Evolutionary conservation across 176 grass and related monocot species (phyloP).

Genomic region (Puccinellia tenuiflora): DNA sequence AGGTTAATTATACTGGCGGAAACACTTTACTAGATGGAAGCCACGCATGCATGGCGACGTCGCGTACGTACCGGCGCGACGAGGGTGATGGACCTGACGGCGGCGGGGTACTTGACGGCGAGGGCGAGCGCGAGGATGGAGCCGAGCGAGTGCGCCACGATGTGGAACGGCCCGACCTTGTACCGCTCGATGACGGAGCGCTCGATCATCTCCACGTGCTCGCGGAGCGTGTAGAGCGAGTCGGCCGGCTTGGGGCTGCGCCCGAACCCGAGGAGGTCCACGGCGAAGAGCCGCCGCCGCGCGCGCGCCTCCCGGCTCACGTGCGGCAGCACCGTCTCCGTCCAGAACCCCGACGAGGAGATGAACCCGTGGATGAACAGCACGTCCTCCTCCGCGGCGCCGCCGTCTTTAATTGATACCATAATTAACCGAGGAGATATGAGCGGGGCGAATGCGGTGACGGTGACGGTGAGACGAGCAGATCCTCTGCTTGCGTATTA

Average conservation of each 20-base stretch:
- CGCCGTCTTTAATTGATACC: slow-evolving; percentile 18
- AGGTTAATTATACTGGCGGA: background rate
- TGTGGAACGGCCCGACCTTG: slow-evolving; percentile 53
- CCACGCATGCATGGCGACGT: background rate
- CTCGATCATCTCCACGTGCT: slow-evolving; percentile 75
- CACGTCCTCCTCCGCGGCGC: slow-evolving; percentile 45
- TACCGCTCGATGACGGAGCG: slow-evolving; percentile 52
- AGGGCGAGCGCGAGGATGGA: slow-evolving; percentile 66
- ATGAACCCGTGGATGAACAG: slow-evolving; percentile 82
- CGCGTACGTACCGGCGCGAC: slow-evolving; percentile 51
- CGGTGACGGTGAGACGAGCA: background rate
- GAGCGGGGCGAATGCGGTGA: too few species aligned
- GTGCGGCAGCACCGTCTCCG: slow-evolving; percentile 67
- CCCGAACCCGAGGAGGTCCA: slow-evolving; percentile 73
- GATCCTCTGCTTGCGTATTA: background rate
- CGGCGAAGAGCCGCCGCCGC: slow-evolving; percentile 47
- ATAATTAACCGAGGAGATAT: too few species aligned
- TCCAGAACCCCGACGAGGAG: slow-evolving; percentile 74
- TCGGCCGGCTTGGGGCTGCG: slow-evolving; percentile 70
- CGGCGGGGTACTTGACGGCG: slow-evolving; percentile 54
- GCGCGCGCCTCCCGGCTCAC: slow-evolving; percentile 36
- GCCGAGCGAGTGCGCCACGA: slow-evolving; percentile 69
- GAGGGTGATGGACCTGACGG: slow-evolving; percentile 53
- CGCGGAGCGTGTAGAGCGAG: slow-evolving; percentile 65
- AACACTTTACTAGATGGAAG: background rate